Conservation (phyloP, 192 early-diverging fungal genomes). For the Podila epicladia region DNA sequence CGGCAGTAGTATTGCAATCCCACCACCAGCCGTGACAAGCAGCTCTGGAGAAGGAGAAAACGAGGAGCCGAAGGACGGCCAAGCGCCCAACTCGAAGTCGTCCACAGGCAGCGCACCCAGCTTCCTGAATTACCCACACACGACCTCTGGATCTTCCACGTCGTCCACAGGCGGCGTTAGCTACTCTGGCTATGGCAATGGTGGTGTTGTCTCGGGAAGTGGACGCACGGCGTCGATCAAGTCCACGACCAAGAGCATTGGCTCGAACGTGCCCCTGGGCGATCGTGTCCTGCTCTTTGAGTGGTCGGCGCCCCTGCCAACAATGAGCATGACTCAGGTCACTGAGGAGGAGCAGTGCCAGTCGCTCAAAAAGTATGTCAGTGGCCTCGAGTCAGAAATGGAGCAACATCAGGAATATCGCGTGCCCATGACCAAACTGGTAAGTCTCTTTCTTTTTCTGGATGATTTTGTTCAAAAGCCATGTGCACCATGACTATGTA, state of each 20-base stretch:
- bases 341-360: slow-evolving; percentile 63
- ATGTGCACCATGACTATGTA: no score
- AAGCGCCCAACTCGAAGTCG: neutral
- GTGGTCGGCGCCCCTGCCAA: slow-evolving; percentile 60
- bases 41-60: neutral
- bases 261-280: slow-evolving; percentile 23
- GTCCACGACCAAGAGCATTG: slow-evolving; percentile 10
- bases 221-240: slow-evolving; percentile 37
- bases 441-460: slow-evolving; percentile 18
- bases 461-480: no score
- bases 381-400: slow-evolving; percentile 73
- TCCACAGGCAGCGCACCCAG: neutral
- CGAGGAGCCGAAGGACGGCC: slow-evolving; percentile 1
- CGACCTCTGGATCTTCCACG: neutral
- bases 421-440: slow-evolving; percentile 57
- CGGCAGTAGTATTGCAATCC: slow-evolving; percentile 3
- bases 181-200: slow-evolving; percentile 21
- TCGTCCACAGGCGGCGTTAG: slow-evolving; percentile 17
- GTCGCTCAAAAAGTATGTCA: slow-evolving; percentile 69
- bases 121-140: slow-evolving; percentile 18
- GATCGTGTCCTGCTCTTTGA: slow-evolving; percentile 56
- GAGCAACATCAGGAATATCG: slow-evolving; percentile 74
- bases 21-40: neutral
- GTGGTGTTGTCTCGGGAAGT: slow-evolving; percentile 16
- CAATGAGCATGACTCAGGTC: slow-evolving; percentile 31